A percentile compares a stretch with the other conserved stretches of the same genome.
phyloP scores from a whole-genome alignment of 2,329 filamentous ascomycete species.

The Beauveria varroae region DNA sequence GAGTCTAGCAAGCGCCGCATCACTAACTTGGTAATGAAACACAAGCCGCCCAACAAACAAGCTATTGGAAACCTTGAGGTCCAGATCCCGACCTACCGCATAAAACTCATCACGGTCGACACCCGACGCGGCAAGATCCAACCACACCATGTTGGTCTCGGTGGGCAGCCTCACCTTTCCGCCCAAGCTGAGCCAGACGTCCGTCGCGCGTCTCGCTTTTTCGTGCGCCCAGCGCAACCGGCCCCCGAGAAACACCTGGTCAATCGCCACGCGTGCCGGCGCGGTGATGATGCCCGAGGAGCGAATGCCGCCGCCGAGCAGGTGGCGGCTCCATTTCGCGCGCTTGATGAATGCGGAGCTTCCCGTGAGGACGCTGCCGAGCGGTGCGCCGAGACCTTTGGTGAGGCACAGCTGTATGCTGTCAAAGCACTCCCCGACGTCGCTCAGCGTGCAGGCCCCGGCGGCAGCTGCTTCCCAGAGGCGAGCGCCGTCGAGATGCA shows the following conservation, averaged over 20 bases:
- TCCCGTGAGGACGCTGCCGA: conserved; percentile 64
- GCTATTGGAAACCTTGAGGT: background rate
- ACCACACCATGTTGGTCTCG: background rate
- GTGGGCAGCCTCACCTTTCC: background rate
- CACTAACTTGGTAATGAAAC: conserved; percentile 2
- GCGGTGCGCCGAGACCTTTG: conserved; percentile 71
- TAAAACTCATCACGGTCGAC: background rate
- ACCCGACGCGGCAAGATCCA: background rate
- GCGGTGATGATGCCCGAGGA: conserved; percentile 65
- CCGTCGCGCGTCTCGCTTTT: background rate
- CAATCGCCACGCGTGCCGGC: conserved; percentile 57
- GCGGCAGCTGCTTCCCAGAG: conserved; percentile 34
- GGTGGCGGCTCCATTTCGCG: conserved; percentile 47
- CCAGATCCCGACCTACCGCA: background rate
- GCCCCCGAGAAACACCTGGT: background rate
- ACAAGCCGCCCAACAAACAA: background rate
- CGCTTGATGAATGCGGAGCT: conserved; percentile 24
- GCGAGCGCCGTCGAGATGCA: conserved; percentile 70
- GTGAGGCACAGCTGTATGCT: conserved; percentile 68
- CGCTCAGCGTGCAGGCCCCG: conserved; percentile 50
- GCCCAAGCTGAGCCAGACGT: background rate
- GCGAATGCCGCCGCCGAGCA: conserved; percentile 62
- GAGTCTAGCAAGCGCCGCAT: background rate
- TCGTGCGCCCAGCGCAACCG: background rate
- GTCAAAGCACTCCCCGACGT: conserved; percentile 60